These are phyloP conservation scores for Lasiodiplodia theobromae DNA, from an alignment of 2,329 filamentous ascomycete species.

Conservation along the genomic window DNA sequence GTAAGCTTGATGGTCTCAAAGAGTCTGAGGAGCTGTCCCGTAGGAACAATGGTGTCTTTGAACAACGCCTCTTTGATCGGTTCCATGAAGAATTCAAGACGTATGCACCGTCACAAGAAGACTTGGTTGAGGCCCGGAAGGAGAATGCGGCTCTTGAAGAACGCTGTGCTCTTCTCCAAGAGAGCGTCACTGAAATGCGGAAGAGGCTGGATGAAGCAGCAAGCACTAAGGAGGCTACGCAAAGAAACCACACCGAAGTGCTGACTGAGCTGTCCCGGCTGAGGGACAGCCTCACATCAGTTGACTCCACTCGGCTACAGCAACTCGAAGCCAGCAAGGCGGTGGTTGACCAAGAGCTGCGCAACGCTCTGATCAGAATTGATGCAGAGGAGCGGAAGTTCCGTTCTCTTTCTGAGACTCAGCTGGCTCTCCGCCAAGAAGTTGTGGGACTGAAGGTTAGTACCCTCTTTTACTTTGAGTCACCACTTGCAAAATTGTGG, in stretches of 20 bases:
- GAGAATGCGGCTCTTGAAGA: slow-evolving; percentile 28
- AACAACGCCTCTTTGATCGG: not conserved
- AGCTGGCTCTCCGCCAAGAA: not conserved
- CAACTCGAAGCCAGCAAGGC: not conserved
- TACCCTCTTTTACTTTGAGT: not conserved
- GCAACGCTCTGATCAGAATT: not conserved
- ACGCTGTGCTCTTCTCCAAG: slow-evolving; percentile 2
- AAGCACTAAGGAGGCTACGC: not conserved
- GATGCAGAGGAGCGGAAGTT: not conserved
- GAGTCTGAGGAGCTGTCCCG: not conserved
- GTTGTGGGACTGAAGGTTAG: not conserved
- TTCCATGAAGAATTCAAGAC: slow-evolving; percentile 2
- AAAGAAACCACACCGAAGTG: not conserved
- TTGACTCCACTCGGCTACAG: slow-evolving; percentile 10
- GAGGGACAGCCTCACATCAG: not conserved
- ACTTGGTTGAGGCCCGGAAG: not conserved
- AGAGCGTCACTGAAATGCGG: slow-evolving; percentile 2
- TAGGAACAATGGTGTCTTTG: not conserved
- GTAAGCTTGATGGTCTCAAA: not conserved
- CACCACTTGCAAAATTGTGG: not conserved
- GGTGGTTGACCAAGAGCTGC: not conserved
- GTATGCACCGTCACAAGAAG: not conserved
- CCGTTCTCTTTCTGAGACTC: not conserved
- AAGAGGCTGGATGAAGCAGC: not conserved
- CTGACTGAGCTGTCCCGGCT: not conserved